Evolutionary conservation across 805 yeast genomes (phyloP), one percentile per base, ranked within the genome.

Genomic region (Hanseniaspora meyeri): DNA sequence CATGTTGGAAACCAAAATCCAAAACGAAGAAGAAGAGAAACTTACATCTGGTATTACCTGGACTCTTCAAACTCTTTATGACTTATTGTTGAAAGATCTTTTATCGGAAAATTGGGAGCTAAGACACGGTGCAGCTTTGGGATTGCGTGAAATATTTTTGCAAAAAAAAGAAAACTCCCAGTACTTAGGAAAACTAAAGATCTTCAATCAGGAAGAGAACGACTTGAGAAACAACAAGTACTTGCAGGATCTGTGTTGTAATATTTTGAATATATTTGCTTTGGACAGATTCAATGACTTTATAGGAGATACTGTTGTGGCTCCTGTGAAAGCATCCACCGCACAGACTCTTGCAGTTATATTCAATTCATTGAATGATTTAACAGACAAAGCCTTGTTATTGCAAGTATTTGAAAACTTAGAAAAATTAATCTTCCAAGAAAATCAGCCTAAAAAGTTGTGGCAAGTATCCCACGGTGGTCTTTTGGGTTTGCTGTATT

Each of bases 401-500:
- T 31, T 42, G 14, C 74, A 77, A 50, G 80, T 87, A 0, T 91
- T 89, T 65, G 64, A 73, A 11, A 81, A 83, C 19, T 74, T 93
- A 58, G 78, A 81, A 51, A 76, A 78, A 45, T 71, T 93, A 52
- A 88, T 90, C 0, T 68, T 84, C 49, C 97, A 91, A 66, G 80
- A 73, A 1, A 68, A 73, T 29, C 66, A 67, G 31, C 63, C 61
- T 12, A 72, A 76, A 46, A 65, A 71, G 17, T 80, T 89, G 56
- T 93, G 98, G 98, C 97, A 95, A 66, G 97, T 96, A 2, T 86
- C 93, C 58, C 98, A 93, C 73, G 98, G 97, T 62, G 99, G 97
- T 50, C 82, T 93, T 83, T 77, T 93, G 12, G 98, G 97, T 0
- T 73, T 93, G 53, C 75, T 95, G 53, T 93, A 93, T 68, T 83